Evolutionary conservation across 352 stramenopile genomes (phyloP).

Genomic region (Phytophthora lateralis): DNA sequence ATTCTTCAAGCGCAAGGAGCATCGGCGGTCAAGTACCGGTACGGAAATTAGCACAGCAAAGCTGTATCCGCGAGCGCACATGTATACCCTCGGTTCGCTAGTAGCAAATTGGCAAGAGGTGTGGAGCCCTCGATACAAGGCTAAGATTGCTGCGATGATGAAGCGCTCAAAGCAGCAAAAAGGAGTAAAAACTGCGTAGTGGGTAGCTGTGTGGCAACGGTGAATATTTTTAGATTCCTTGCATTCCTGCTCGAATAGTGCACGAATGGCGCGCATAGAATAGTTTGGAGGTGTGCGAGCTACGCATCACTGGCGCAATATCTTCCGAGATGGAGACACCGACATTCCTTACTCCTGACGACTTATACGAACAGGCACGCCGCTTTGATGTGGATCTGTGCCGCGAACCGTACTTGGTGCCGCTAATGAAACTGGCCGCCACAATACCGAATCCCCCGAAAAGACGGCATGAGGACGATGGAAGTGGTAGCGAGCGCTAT

Average conservation of each 20-base stretch:
- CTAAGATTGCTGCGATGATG: conserved; percentile 10
- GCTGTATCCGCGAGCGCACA: conserved; percentile 3
- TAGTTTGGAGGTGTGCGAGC: neutral
- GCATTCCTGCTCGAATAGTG: too few relatives aligned
- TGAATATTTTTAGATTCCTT: conserved; percentile 15
- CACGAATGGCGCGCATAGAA: neutral
- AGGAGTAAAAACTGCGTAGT: conserved; percentile 18
- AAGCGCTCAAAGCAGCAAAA: conserved; percentile 12
- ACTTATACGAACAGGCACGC: conserved; percentile 50
- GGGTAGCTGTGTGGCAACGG: neutral
- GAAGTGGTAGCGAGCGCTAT: conserved; percentile 41
- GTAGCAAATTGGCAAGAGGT: conserved; percentile 38
- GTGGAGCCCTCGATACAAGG: conserved; percentile 38
- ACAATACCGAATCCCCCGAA: conserved; percentile 51
- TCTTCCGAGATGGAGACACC: conserved; percentile 1
- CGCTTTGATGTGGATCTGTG: conserved; percentile 51
- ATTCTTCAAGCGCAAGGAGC: conserved; percentile 65
- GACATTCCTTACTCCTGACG: conserved; percentile 40
- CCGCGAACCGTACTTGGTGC: conserved; percentile 53
- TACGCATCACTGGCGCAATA: neutral
- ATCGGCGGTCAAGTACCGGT: neutral
- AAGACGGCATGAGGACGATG: conserved; percentile 18
- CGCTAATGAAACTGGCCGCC: conserved; percentile 54
- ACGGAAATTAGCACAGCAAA: neutral
- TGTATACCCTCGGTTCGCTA: conserved; percentile 26